Evolutionary conservation across 2,329 filamentous ascomycete species (phyloP).

Genomic region (Sordariomycetes sp.): DNA sequence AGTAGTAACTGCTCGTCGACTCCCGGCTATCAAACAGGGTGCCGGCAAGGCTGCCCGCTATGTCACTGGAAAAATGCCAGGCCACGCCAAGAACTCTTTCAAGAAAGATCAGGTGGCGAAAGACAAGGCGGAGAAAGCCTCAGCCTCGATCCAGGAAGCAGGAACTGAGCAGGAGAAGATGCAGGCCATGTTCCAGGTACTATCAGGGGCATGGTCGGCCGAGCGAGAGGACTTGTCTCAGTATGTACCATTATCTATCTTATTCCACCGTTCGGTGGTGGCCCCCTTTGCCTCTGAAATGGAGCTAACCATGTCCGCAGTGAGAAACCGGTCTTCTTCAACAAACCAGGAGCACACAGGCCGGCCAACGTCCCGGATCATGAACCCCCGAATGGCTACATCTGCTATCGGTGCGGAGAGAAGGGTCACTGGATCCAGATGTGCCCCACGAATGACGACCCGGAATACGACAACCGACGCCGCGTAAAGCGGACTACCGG

Average conservation of each 20-base stretch:
- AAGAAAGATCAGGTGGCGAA: slow-evolving; percentile 39
- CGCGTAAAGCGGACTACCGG: slow-evolving; percentile 94
- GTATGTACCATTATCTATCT: slow-evolving; percentile 30
- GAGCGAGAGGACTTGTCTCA: slow-evolving; percentile 90
- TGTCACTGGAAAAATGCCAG: slow-evolving; percentile 90
- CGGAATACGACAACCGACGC: slow-evolving; percentile 86
- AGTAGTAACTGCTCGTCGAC: slow-evolving; percentile 78
- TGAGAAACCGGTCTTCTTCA: slow-evolving; percentile 49
- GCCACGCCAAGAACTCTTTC: slow-evolving; percentile 71
- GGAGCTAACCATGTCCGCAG: slow-evolving; percentile 28
- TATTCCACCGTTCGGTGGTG: not conserved
- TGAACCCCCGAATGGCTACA: slow-evolving; percentile 84
- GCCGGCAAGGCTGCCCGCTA: slow-evolving; percentile 89
- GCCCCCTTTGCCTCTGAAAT: not conserved
- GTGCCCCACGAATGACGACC: slow-evolving; percentile 97
- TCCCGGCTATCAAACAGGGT: slow-evolving; percentile 75
- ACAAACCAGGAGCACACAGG: slow-evolving; percentile 49
- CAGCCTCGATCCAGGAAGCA: slow-evolving; percentile 55
- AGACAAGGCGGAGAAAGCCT: slow-evolving; percentile 35
- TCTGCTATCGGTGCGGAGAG: slow-evolving; percentile 91
- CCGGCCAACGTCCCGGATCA: slow-evolving; percentile 76
- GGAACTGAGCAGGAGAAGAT: slow-evolving; percentile 93
- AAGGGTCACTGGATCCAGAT: slow-evolving; percentile 99
- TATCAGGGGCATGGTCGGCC: slow-evolving; percentile 84
- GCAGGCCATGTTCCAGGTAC: slow-evolving; percentile 81